A percentile compares a stretch with the other conserved stretches of the same genome.
phyloP scores from a whole-genome alignment of 371 early-diverging fungal species.

The Circinella minor region DNA sequence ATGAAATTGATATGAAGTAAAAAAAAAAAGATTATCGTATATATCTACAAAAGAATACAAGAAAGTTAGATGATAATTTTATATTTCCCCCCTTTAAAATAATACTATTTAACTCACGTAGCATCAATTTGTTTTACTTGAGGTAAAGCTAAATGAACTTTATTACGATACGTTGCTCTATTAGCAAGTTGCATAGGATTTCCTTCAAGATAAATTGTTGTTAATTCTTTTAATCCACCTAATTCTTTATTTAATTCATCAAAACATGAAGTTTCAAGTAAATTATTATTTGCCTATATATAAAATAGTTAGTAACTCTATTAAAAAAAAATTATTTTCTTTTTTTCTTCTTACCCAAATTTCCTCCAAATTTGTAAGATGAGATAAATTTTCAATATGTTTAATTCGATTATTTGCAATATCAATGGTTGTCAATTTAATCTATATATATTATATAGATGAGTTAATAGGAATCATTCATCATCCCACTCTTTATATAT shows the following conservation, averaged over 20 bases:
- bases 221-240: conserved; percentile 60
- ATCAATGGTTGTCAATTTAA: conserved; percentile 79
- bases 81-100: no score
- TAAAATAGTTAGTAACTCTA: no score
- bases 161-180: conserved; percentile 84
- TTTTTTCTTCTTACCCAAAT: conserved; percentile 74
- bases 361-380: conserved; percentile 78
- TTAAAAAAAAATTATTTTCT: no score
- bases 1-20: neutral
- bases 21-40: conserved; percentile 5
- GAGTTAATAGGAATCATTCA: no score
- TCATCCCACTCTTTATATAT: no score
- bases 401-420: conserved; percentile 82
- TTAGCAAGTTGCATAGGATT: conserved; percentile 88
- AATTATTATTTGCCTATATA: conserved; percentile 78
- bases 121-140: conserved; percentile 94
- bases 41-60: neutral
- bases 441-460: no score
- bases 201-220: conserved; percentile 94
- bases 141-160: conserved; percentile 86
- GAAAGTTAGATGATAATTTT: neutral
- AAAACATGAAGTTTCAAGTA: conserved; percentile 69
- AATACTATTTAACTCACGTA: no score
- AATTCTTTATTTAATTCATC: conserved; percentile 80
- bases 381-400: conserved; percentile 78